Base-by-base conservation (phyloP, 78 protist species). In the Cavenderia fasciculata region DNA sequence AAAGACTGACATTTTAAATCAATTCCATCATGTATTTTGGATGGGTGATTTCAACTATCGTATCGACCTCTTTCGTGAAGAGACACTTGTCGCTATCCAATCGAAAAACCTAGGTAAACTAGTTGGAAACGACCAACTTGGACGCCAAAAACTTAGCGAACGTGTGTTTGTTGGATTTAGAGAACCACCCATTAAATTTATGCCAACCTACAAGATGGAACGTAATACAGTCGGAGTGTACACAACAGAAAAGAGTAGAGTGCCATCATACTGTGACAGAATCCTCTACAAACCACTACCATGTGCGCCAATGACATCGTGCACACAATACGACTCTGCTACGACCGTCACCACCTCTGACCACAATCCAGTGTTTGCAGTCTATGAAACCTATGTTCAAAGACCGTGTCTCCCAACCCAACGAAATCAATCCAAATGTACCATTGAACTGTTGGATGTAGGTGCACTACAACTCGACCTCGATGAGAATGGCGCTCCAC, bases 11-110 rank as follows among this genome's bases (percentile, higher is more conserved):
- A 41, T 66, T 7, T 12, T 68, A 21, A 36, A 62, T 34, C 92
- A 92, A 31, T 95, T 92, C 75, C 84, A 85, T 21, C 95, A 96
- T 59, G 84, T 95, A 16, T 87, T 96, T 59, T 96, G 95, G 95
- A 61, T 95, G 61, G 98, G 98, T 27, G 98, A 96, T 74, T 88
- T 96, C 41, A 96, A 82, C 87, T 96, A 96, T 69, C 88, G 98
- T 44, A 47, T 94, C 25, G 94, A 95, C 46, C 16, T 92, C 12
- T 56, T 93, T 34, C 27, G 93, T 23, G 85, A 88, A 11, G 87
- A 65, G 56, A 94, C 86, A 27, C 3, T 74, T 8, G 47, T 36
- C 23, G 25, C 27, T 14, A 59, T 94, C 2, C 21, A 54, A 8
- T 44, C 23, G 41, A 57, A 56, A 0, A 65, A 63, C 19, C 59